These are phyloP conservation scores for Globisporangium canariense DNA, from an alignment of 352 stramenopile species.

Conservation along the genomic window DNA sequence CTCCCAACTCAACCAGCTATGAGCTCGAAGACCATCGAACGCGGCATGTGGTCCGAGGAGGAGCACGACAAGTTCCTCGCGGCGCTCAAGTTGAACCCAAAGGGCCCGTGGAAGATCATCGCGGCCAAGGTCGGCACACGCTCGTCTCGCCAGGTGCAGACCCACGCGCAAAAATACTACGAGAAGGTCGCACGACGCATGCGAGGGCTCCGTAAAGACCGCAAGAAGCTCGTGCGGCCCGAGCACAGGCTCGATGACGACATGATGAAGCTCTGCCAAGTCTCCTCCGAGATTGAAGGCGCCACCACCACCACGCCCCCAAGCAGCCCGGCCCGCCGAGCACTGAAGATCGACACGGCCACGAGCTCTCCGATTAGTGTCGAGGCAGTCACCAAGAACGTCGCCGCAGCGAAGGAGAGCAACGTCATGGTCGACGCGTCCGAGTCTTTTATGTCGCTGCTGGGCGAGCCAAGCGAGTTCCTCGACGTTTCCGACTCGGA, in stretches of 20 bases:
- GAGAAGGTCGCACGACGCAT: too few species aligned
- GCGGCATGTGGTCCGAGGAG: constrained; percentile 31
- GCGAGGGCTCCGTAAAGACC: too few species aligned
- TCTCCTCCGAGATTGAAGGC: neutral
- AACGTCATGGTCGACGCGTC: neutral
- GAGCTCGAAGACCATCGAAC: neutral
- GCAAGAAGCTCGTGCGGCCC: constrained; percentile 20
- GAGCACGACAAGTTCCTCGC: constrained; percentile 35
- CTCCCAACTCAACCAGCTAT: neutral
- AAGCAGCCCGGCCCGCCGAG: neutral
- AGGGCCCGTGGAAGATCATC: constrained; percentile 31
- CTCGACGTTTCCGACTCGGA: constrained; percentile 7
- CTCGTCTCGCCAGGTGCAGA: constrained; percentile 19
- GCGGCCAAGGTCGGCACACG: constrained; percentile 27
- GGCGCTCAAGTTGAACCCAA: constrained; percentile 21
- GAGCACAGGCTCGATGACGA: constrained; percentile 60
- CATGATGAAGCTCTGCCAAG: constrained; percentile 22
- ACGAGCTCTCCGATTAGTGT: neutral
- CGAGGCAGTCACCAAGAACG: neutral
- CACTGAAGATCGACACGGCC: neutral
- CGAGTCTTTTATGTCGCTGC: neutral
- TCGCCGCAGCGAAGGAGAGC: neutral
- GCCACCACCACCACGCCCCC: neutral
- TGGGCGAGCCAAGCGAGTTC: constrained; percentile 2
- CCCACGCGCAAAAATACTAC: too few species aligned